phyloP scores from a whole-genome alignment of 495 filamentous ascomycete genomes.

The Trypethelium eluteriae region DNA sequence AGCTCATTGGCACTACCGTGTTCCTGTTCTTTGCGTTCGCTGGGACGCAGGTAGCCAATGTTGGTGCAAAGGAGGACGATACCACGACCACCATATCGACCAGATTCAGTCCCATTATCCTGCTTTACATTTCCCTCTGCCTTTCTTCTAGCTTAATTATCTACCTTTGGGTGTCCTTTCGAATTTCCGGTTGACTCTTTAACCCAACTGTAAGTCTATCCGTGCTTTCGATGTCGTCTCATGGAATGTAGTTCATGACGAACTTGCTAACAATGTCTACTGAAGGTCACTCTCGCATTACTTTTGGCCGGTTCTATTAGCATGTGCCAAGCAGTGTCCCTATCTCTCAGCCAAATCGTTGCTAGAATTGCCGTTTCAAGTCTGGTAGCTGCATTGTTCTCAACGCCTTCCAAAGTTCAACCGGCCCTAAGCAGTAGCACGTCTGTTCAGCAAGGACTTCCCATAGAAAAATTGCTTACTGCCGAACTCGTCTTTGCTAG shows the following conservation, averaged over 20 bases:
- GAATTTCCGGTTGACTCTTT: slow-evolving; percentile 71
- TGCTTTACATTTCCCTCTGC: slow-evolving; percentile 62
- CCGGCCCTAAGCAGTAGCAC: slow-evolving; percentile 53
- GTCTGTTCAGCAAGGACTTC: slow-evolving; percentile 56
- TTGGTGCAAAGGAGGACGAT: slow-evolving; percentile 28
- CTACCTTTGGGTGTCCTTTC: slow-evolving; percentile 82
- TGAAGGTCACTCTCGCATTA: slow-evolving; percentile 51
- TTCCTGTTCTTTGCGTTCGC: slow-evolving; percentile 80
- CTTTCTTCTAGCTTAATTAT: slow-evolving; percentile 72
- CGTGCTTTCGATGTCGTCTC: not conserved
- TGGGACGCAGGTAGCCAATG: slow-evolving; percentile 65
- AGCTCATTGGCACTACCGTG: slow-evolving; percentile 73
- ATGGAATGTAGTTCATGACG: slow-evolving; percentile 4
- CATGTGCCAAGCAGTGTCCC: slow-evolving; percentile 42
- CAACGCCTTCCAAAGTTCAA: slow-evolving; percentile 51
- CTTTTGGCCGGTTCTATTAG: slow-evolving; percentile 51
- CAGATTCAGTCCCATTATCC: slow-evolving; percentile 32
- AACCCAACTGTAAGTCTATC: slow-evolving; percentile 58
- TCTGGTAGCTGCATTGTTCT: slow-evolving; percentile 55
- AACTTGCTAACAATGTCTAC: slow-evolving; percentile 5
- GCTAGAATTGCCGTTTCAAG: slow-evolving; percentile 54
- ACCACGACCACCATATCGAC: slow-evolving; percentile 7
- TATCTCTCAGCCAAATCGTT: slow-evolving; percentile 50
- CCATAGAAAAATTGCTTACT: slow-evolving; percentile 78
- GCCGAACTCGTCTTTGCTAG: slow-evolving; percentile 69